phyloP scores from a whole-genome alignment of 306 rosid species.

The Leucaena leucocephala region DNA sequence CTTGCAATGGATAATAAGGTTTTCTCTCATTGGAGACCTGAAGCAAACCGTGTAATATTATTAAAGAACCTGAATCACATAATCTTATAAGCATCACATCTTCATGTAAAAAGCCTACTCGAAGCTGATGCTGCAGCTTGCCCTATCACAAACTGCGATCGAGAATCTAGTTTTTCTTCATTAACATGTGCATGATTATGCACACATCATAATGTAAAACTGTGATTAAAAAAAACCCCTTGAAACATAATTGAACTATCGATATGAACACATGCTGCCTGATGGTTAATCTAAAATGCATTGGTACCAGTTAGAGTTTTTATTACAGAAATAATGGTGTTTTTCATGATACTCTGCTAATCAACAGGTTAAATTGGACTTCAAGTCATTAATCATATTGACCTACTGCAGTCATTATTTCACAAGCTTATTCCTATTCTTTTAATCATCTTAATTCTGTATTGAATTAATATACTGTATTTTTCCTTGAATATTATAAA shows the following conservation, averaged over 20 bases:
- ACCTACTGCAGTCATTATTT: background rate
- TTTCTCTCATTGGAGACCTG: background rate
- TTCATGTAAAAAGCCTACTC: background rate
- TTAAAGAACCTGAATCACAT: background rate
- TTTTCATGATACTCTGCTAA: background rate
- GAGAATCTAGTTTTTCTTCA: background rate
- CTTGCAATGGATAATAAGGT: background rate
- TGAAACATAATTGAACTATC: conserved; percentile 8
- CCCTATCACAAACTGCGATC: background rate
- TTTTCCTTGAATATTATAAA: background rate
- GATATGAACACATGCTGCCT: background rate
- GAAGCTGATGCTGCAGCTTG: background rate
- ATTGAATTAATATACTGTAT: background rate
- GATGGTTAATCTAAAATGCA: conserved; percentile 1
- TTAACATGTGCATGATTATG: background rate
- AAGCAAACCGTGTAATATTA: background rate
- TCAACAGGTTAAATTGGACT: background rate
- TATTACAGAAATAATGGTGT: background rate
- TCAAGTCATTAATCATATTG: conserved; percentile 2
- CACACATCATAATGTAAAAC: background rate
- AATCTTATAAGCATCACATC: background rate
- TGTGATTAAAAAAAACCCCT: background rate
- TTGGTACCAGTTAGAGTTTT: background rate
- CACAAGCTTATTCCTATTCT: background rate
- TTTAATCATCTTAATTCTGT: background rate